These are phyloP conservation scores for Basipetospora chlamydospora DNA, from an alignment of 2,329 filamentous ascomycete genomes.

Conservation along the genomic window DNA sequence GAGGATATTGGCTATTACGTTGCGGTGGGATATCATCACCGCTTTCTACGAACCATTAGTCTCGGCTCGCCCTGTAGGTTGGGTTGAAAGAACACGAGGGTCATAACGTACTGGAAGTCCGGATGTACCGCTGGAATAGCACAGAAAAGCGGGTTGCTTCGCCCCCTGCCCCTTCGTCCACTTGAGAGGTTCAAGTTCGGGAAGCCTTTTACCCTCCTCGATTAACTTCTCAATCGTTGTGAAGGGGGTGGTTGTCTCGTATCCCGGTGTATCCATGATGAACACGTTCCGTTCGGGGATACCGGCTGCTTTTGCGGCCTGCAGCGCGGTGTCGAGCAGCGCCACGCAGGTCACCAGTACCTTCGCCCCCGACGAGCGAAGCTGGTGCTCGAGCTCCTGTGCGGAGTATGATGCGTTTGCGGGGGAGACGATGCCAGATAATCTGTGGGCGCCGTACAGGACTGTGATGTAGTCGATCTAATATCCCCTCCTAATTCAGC, in stretches of 20 bases:
- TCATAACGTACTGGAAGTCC: slow-evolving; percentile 42
- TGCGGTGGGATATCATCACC: slow-evolving; percentile 63
- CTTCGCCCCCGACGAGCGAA: slow-evolving; percentile 48
- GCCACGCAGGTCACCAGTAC: slow-evolving; percentile 55
- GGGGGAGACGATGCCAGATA: slow-evolving; percentile 52
- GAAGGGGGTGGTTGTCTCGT: slow-evolving; percentile 29
- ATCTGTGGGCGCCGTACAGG: slow-evolving; percentile 55
- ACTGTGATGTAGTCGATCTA: slow-evolving; percentile 63
- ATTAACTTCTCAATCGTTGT: slow-evolving; percentile 52
- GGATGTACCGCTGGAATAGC: slow-evolving; percentile 61
- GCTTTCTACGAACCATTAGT: slow-evolving; percentile 57
- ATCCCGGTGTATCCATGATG: slow-evolving; percentile 45
- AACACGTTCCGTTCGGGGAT: slow-evolving; percentile 50
- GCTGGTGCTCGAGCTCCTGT: slow-evolving; percentile 50
- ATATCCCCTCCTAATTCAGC: too few species aligned
- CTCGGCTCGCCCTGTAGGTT: too few species aligned
- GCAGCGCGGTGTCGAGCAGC: slow-evolving; percentile 44
- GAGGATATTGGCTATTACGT: slow-evolving; percentile 59
- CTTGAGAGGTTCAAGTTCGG: slow-evolving; percentile 31
- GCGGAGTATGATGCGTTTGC: slow-evolving; percentile 58
- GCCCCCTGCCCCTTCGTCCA: slow-evolving; percentile 46
- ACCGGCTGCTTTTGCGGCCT: slow-evolving; percentile 43
- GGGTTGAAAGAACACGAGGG: too few species aligned
- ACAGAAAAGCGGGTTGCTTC: slow-evolving; percentile 53
- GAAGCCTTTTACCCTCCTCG: slow-evolving; percentile 35